Evolutionary conservation across 2,329 filamentous ascomycete species (phyloP).

Genomic region (Pseudophaeomoniella oleicola): DNA sequence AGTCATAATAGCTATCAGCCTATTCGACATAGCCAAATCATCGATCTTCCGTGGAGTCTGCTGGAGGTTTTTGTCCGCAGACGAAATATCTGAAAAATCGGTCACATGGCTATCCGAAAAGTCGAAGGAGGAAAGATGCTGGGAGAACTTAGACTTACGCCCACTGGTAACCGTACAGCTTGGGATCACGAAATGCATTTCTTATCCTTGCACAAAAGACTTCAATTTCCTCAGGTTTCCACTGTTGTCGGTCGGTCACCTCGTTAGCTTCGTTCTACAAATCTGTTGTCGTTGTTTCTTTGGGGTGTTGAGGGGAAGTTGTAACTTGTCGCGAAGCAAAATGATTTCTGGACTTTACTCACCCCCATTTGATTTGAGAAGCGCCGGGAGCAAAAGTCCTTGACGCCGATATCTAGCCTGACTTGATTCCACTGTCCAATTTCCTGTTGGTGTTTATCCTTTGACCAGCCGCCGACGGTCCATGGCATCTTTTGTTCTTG

Average conservation of each 20-base stretch:
- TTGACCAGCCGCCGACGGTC: neutral
- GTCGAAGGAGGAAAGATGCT: too few relatives aligned
- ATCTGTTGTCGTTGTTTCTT: too few relatives aligned
- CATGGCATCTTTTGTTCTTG: neutral
- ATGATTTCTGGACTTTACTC: neutral
- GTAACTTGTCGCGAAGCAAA: too few relatives aligned
- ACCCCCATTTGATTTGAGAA: neutral
- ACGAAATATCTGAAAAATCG: neutral
- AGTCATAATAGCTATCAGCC: too few relatives aligned
- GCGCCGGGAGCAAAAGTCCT: neutral
- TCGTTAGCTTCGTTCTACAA: too few relatives aligned
- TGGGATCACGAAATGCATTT: neutral
- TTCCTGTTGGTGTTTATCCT: neutral
- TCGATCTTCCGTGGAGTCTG: too few relatives aligned
- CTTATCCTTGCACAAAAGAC: neutral
- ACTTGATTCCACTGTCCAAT: neutral
- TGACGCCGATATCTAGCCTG: neutral
- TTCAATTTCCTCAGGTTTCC: neutral
- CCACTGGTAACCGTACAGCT: neutral
- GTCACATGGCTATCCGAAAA: neutral
- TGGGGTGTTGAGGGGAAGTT: too few relatives aligned
- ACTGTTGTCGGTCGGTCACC: too few relatives aligned
- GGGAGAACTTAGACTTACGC: too few relatives aligned
- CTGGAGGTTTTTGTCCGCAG: neutral
- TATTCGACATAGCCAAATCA: too few relatives aligned